Conservation (phyloP, 129 eudicot genomes). For the Centella asiatica region DNA sequence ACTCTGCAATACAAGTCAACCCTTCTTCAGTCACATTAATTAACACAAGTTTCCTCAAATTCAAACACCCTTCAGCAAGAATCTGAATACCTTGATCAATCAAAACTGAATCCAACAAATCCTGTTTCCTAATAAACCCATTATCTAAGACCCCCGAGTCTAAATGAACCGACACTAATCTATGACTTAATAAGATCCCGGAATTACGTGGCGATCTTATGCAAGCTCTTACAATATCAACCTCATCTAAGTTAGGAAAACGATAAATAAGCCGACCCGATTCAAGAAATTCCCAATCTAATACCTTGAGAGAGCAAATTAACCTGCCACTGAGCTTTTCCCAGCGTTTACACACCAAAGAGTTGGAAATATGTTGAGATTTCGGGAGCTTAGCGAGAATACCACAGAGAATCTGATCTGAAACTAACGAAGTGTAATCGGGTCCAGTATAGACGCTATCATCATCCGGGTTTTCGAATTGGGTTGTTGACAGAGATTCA, state of each 20-base stretch:
- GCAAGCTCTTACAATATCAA: slow-evolving; percentile 56
- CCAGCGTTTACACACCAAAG: slow-evolving; percentile 79
- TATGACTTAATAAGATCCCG: slow-evolving; percentile 63
- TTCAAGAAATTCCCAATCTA: slow-evolving; percentile 87
- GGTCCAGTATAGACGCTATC: slow-evolving; percentile 12
- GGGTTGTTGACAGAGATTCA: neutral
- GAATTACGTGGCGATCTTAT: slow-evolving; percentile 40
- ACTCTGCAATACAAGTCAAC: slow-evolving; percentile 43
- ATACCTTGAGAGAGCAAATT: slow-evolving; percentile 36
- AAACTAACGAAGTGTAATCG: slow-evolving; percentile 40
- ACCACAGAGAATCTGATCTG: slow-evolving; percentile 41
- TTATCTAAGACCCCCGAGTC: slow-evolving; percentile 28
- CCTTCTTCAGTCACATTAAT: slow-evolving; percentile 54
- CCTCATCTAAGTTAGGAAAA: slow-evolving; percentile 62
- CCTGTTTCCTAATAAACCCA: slow-evolving; percentile 34
- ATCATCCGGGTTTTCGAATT: neutral
- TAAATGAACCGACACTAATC: slow-evolving; percentile 34
- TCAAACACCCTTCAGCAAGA: slow-evolving; percentile 61
- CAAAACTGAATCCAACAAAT: slow-evolving; percentile 32
- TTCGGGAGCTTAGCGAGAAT: slow-evolving; percentile 49
- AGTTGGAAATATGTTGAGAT: slow-evolving; percentile 33
- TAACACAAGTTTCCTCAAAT: slow-evolving; percentile 49
- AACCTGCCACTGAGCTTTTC: slow-evolving; percentile 44
- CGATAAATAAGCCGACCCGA: slow-evolving; percentile 65
- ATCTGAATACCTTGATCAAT: slow-evolving; percentile 60